phyloP scores from a whole-genome alignment of 176 grass and related monocot species.

The Elymus sibiricus region DNA sequence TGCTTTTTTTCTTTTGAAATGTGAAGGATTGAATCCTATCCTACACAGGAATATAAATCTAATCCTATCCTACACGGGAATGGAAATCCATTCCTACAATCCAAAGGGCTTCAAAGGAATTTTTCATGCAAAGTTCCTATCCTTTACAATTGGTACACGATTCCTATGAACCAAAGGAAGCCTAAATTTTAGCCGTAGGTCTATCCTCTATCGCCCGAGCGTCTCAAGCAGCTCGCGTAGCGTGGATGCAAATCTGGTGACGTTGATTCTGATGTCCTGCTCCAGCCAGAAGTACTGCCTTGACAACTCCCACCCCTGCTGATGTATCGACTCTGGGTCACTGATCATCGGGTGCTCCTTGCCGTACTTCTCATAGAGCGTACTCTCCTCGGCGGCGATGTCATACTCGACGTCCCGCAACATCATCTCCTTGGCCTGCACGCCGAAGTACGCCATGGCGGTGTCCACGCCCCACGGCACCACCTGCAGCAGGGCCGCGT shows the following conservation, averaged over 20 bases:
- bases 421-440: slow-evolving; percentile 43
- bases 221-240: slow-evolving; percentile 35
- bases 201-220: neutral
- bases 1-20: too few species aligned
- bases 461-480: slow-evolving; percentile 60
- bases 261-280: slow-evolving; percentile 68
- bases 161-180: too few species aligned
- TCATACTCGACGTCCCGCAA: slow-evolving; percentile 56
- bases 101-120: too few species aligned
- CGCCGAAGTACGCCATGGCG: slow-evolving; percentile 33
- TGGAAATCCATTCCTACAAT: too few species aligned
- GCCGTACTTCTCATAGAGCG: slow-evolving; percentile 63
- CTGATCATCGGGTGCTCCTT: slow-evolving; percentile 42
- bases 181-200: too few species aligned
- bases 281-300: slow-evolving; percentile 58
- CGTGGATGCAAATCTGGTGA: slow-evolving; percentile 50
- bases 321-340: slow-evolving; percentile 57
- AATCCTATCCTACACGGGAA: too few species aligned
- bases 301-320: slow-evolving; percentile 47
- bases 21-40: too few species aligned
- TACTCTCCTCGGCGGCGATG: slow-evolving; percentile 55
- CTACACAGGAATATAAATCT: too few species aligned
- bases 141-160: too few species aligned
- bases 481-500: slow-evolving; percentile 60
- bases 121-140: too few species aligned